phyloP scores from a whole-genome alignment of 768 basidiomycete genomes.

The Trametes punicea region DNA sequence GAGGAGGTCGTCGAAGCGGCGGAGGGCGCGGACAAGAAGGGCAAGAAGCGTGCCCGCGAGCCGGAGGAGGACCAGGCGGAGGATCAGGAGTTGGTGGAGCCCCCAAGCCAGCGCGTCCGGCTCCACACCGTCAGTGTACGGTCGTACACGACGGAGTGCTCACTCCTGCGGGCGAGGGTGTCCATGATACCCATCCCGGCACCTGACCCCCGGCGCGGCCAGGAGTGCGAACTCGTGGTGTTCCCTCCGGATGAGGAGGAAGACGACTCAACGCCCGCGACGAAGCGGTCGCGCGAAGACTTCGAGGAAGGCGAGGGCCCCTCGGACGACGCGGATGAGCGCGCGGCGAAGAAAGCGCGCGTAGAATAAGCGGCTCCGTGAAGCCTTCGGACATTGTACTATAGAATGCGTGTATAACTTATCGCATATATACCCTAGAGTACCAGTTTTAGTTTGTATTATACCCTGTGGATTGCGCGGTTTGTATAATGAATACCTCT shows the following conservation, averaged over 20 bases:
- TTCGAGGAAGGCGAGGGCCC: not conserved
- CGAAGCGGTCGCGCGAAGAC: slow-evolving; percentile 8
- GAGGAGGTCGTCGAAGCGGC: not conserved
- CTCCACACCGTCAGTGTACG: not conserved
- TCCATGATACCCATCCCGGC: slow-evolving; percentile 6
- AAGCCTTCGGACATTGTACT: not conserved
- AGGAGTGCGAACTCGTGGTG: not conserved
- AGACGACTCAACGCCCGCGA: not conserved
- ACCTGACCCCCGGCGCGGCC: not conserved
- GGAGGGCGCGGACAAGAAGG: not conserved
- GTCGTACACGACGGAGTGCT: not conserved
- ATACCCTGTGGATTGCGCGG: slow-evolving; percentile 8
- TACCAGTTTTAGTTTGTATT: not conserved
- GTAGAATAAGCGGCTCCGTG: not conserved
- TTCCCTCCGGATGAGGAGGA: not conserved
- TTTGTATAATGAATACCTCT: slow-evolving; percentile 1
- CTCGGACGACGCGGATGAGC: not conserved
- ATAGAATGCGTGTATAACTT: slow-evolving; percentile 9
- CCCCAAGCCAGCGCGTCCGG: not conserved
- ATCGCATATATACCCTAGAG: not conserved
- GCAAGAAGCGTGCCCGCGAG: slow-evolving; percentile 10
- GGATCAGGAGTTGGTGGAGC: not conserved
- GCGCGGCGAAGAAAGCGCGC: slow-evolving; percentile 4
- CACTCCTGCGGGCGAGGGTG: not conserved
- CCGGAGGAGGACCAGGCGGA: not conserved